Evolutionary conservation across 2,329 filamentous ascomycete species (phyloP), one percentile per base, ranked within the genome.

Genomic region (Didymellaceae sp.): DNA sequence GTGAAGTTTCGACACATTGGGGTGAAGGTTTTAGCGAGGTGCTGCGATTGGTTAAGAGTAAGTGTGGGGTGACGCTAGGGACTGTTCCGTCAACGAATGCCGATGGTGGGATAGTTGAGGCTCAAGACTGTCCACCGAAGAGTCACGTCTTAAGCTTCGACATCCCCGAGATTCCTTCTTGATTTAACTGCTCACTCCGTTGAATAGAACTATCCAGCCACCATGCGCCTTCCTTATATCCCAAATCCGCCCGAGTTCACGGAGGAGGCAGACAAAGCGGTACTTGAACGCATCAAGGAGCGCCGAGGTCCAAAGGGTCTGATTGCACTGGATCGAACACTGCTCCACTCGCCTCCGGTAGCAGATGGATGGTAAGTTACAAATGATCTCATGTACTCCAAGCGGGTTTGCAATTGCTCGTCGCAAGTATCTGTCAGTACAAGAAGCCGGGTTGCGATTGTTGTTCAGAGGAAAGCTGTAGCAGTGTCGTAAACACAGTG

Each of bases 171-270:
- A 0, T 1, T 10, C 6, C 20, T 8, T 21, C 17, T 8, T 10
- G 6, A 17, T 2, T 30, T 8, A 14, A 9, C 26, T 17, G 4
- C 5, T 26, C 11, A 14, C 17, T 5, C 11, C 7, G 6, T 6
- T 25, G 1, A n/a, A 14, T 20, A 6, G 7, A 16, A 2, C 10
- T 1, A 11, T 11, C 13, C 26, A 18, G 1, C 42, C 46, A 63
- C 20, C 30, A 84, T 84, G 81, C 80, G 80, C 63, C 76, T 84
- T 42, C 74, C 77, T 30, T 84, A 84, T 68, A 74, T 82, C 34
- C 62, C 74, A 44, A 76, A 83, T 54, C 78, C 80, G 2, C 80
- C 80, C 8, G 62, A 73, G 37, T 79, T 79, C 57, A 65, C 62
- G 16, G 74, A 72, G 21, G 61, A 73, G 30, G 75, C 78, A 28